Base-by-base conservation (phyloP, 2,329 filamentous ascomycete genomes). In the Neopestalotiopsis rosae region DNA sequence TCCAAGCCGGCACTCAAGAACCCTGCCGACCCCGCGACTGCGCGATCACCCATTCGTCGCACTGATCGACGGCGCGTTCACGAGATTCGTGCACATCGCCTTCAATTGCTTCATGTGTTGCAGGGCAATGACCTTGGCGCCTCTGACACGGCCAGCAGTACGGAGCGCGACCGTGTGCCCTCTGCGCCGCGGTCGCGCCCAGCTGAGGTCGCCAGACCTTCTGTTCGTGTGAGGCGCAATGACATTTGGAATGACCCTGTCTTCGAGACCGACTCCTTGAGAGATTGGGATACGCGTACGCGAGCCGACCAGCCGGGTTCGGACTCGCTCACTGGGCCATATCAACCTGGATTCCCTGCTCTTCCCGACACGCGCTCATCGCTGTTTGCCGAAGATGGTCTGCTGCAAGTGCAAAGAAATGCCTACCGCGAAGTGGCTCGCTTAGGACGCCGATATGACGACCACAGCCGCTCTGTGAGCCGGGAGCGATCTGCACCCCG, bases 1-100 rank as follows among this genome's bases (percentile, higher is more conserved):
- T 72, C 76, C 61, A 83, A 83, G 71, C 66, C 79, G 42, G 71
- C 78, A 32, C 72, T 74, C 49, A 83, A 78, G 69, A 70, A 71
- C 57, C 69, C 74, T 12, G 42, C 71, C 32, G 71, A 74, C 56
- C 69, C 75, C 4, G 70, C 75, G 42, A 72, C 73, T 52, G 72
- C 77, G 59, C 82, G 82, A 63, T 81, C 83, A 12, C 74, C 79
- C n/a, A 84, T 85, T 52, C 80, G 83, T 63, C 82, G 81, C 67
- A 65, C 72, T 28, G 69, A 72, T 6, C 70, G 71, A 24, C 75
- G 73, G 67, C 65, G 72, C 24, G 70, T 79, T 32, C 74, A 76
- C 30, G 80, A 82, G 38, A 75, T 76, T 6, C 75, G 78, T 13
- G 75, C 77, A 49, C 74, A 76, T 6, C 76, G 77, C 17, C 72